Evolutionary conservation across 768 basidiomycete species (phyloP).

Genomic region (Panus rudis): DNA sequence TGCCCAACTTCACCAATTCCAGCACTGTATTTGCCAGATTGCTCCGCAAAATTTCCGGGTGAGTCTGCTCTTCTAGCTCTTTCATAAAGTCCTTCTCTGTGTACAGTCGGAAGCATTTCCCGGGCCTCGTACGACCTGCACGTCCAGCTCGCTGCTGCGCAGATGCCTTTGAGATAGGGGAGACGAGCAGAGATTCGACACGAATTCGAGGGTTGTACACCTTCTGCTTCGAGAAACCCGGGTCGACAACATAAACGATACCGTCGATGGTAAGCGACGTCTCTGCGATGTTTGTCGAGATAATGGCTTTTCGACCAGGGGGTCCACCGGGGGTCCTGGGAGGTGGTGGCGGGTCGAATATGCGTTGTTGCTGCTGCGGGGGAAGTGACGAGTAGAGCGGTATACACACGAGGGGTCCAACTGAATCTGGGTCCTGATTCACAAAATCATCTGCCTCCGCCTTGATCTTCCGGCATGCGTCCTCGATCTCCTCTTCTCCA

Average conservation of each 20-base stretch:
- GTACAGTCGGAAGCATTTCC: conserved; percentile 95
- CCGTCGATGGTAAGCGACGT: conserved; percentile 97
- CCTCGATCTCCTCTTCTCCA: conserved; percentile 98
- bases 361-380: conserved; percentile 90
- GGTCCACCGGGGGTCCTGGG: conserved; percentile 58
- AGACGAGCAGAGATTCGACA: conserved; percentile 88
- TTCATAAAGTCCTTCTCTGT: conserved; percentile 96
- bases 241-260: conserved; percentile 98
- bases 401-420: conserved; percentile 85
- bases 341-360: conserved; percentile 84
- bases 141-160: conserved; percentile 96
- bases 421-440: conserved; percentile 60
- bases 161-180: conserved; percentile 93
- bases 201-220: conserved; percentile 97
- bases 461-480: conserved; percentile 90
- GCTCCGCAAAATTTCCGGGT: conserved; percentile 91
- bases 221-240: conserved; percentile 96
- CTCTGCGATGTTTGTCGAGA: conserved; percentile 97
- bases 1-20: conserved; percentile 89
- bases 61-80: conserved; percentile 94
- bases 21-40: conserved; percentile 92
- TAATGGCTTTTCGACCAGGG: conserved; percentile 86
- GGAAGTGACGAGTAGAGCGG: conserved; percentile 95
- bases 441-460: conserved; percentile 81
- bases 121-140: conserved; percentile 91